Evolutionary conservation across 208 protist genomes (phyloP).

Genomic region (Wallacemonas collosoma): DNA sequence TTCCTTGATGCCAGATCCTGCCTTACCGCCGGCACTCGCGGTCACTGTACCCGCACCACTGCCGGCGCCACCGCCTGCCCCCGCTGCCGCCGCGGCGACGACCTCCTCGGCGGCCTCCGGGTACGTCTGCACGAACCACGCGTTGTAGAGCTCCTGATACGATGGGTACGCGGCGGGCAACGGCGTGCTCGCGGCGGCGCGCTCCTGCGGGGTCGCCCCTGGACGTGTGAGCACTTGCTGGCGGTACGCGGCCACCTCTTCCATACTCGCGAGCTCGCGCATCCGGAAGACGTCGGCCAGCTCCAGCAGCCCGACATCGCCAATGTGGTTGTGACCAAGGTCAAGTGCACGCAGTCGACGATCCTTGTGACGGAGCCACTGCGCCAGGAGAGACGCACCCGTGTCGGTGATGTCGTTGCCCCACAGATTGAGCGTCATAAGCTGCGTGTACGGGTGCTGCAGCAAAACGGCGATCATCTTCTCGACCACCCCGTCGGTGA

Average conservation of each 20-base stretch:
- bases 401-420: conserved; percentile 82
- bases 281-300: conserved; percentile 72
- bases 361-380: conserved; percentile 54
- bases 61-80: conserved; percentile 3
- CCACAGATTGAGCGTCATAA: conserved; percentile 87
- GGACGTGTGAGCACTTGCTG: conserved; percentile 49
- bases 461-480: conserved; percentile 53
- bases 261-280: conserved; percentile 50
- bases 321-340: conserved; percentile 80
- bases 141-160: conserved; percentile 79
- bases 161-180: conserved; percentile 46
- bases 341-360: conserved; percentile 72
- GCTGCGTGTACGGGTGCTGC: conserved; percentile 56
- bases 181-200: conserved; percentile 22
- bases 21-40: conserved; percentile 1
- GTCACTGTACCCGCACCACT: conserved; percentile 18
- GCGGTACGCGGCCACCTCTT: conserved; percentile 53
- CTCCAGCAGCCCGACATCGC: conserved; percentile 67
- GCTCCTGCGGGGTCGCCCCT: conserved; percentile 56
- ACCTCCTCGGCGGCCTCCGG: conserved; percentile 4
- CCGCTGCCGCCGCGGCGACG: neutral
- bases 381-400: conserved; percentile 58
- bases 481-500: conserved; percentile 54
- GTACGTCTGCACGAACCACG: conserved; percentile 34
- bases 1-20: too few species aligned